Conservation (phyloP, 2,329 filamentous ascomycete species). For the Colletotrichum melonis region DNA sequence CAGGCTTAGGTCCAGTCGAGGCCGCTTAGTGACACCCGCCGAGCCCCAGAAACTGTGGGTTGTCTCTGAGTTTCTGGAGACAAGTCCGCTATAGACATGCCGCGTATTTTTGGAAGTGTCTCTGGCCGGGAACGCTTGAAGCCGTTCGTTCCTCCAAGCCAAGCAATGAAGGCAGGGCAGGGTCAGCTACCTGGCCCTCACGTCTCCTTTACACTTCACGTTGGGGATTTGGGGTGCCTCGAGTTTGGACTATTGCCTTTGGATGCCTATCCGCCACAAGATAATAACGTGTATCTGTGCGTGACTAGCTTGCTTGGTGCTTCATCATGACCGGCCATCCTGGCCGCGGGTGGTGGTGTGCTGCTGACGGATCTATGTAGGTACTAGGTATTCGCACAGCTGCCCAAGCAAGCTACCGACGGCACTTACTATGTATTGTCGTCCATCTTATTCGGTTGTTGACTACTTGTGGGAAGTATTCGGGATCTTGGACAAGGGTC, state of each 20-base stretch:
- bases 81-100: neutral
- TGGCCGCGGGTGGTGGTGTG: neutral
- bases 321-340: neutral
- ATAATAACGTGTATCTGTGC: neutral
- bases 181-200: neutral
- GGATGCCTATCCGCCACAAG: neutral
- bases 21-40: slow-evolving; percentile 20
- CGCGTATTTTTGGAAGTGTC: slow-evolving; percentile 11
- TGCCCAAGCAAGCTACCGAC: neutral
- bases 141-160: slow-evolving; percentile 11
- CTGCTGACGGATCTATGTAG: neutral
- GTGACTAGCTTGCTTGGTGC: neutral
- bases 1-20: slow-evolving; percentile 1
- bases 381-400: too few species aligned
- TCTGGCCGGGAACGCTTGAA: slow-evolving; percentile 15
- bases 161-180: slow-evolving; percentile 3
- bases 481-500: neutral
- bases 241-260: neutral
- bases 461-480: neutral
- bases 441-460: neutral
- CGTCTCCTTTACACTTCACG: neutral
- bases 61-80: neutral
- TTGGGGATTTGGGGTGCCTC: neutral
- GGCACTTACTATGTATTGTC: neutral
- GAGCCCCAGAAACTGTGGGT: slow-evolving; percentile 16